These are phyloP conservation scores for Phytophthora pistaciae DNA, from an alignment of 352 stramenopile species.

Conservation along the genomic window DNA sequence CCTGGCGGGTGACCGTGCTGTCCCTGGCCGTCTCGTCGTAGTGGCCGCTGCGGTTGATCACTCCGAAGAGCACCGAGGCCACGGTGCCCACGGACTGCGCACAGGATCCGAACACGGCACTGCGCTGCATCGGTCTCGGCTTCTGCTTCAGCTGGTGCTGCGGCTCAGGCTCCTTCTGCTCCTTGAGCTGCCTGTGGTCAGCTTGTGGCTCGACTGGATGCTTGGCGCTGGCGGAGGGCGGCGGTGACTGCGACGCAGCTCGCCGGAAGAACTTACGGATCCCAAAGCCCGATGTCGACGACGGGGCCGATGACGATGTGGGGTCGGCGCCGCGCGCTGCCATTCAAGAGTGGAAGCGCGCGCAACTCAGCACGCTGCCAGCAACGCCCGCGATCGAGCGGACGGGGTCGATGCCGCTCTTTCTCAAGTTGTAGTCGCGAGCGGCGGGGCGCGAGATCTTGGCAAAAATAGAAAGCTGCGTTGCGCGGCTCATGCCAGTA, in stretches of 20 bases:
- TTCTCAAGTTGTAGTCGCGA: constrained; percentile 21
- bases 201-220: constrained; percentile 12
- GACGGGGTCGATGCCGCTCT: constrained; percentile 1
- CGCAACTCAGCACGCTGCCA: constrained; percentile 1
- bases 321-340: constrained; percentile 5
- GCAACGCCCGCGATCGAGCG: constrained; percentile 11
- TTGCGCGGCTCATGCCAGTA: too few species aligned
- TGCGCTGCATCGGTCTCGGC: constrained; percentile 34
- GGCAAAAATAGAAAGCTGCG: constrained; percentile 27
- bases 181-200: neutral
- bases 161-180: constrained; percentile 11
- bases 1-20: constrained; percentile 48
- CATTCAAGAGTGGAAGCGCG: constrained; percentile 14
- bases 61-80: constrained; percentile 55
- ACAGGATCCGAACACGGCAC: constrained; percentile 61
- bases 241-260: constrained; percentile 27
- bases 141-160: constrained; percentile 11
- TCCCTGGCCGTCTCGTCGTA: constrained; percentile 43
- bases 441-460: constrained; percentile 18
- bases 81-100: constrained; percentile 60
- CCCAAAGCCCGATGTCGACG: constrained; percentile 26
- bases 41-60: constrained; percentile 47
- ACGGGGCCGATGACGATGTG: constrained; percentile 20
- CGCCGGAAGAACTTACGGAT: constrained; percentile 47
- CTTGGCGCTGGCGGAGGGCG: neutral